Conservation (phyloP, 331 rosid genomes). For the Malus hybrid region DNA sequence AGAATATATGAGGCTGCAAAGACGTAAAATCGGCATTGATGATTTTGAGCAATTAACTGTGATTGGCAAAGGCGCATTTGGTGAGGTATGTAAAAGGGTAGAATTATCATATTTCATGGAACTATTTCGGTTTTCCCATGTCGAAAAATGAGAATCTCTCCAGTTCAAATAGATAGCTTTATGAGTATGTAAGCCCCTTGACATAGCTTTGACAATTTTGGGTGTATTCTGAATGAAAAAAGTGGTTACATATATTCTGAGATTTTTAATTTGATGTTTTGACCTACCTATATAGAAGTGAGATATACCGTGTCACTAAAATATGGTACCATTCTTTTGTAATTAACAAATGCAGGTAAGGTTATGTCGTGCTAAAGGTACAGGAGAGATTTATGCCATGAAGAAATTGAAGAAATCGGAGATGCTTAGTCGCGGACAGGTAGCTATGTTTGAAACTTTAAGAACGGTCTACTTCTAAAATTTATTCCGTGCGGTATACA, state of each 20-base stretch:
- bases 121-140: conserved; percentile 3
- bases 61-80: conserved; percentile 97
- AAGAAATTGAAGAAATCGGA: conserved; percentile 95
- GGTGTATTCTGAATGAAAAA: neutral
- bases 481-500: neutral
- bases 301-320: neutral
- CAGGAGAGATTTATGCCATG: conserved; percentile 88
- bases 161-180: neutral
- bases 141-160: neutral
- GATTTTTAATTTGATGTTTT: neutral
- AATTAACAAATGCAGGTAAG: conserved; percentile 51
- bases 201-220: neutral
- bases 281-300: neutral
- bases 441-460: conserved; percentile 17
- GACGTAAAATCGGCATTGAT: conserved; percentile 91
- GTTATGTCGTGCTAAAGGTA: conserved; percentile 72
- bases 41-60: conserved; percentile 90
- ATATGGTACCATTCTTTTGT: neutral
- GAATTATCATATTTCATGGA: neutral
- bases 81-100: conserved; percentile 49
- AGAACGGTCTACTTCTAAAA: neutral
- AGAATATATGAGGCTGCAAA: conserved; percentile 83
- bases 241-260: too few relatives aligned
- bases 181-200: neutral
- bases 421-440: conserved; percentile 99